Percentiles rank a stretch among this genome's conserved stretches.
Evolutionary conservation across 2,329 filamentous ascomycete species (phyloP).

Genomic region (Aspergillus caelatus): DNA sequence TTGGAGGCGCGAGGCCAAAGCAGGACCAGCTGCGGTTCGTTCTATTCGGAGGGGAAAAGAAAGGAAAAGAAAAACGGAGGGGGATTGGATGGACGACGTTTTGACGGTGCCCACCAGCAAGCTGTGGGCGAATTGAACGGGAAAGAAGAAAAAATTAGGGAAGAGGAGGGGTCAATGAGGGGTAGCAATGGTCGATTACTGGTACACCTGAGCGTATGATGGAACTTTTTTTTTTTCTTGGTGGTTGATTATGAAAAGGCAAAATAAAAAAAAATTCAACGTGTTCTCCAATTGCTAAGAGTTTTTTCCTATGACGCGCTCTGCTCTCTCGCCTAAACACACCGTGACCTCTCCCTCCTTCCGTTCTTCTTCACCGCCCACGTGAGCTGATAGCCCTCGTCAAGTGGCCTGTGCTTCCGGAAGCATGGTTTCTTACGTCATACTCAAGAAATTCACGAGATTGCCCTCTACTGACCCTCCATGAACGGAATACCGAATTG

Average conservation of each 20-base stretch:
- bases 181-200: not conserved
- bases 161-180: not conserved
- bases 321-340: slow-evolving; percentile 1
- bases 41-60: slow-evolving; percentile 55
- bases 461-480: too few species aligned
- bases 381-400: slow-evolving; percentile 27
- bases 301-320: not conserved
- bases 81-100: slow-evolving; percentile 19
- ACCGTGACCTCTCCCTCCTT: slow-evolving; percentile 5
- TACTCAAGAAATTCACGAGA: not conserved
- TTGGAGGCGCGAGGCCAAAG: slow-evolving; percentile 40
- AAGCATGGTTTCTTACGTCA: not conserved
- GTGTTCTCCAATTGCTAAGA: not conserved
- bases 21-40: slow-evolving; percentile 69
- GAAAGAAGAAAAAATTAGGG: not conserved
- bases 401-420: not conserved
- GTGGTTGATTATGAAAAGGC: not conserved
- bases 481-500: too few species aligned
- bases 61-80: slow-evolving; percentile 52
- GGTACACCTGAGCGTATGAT: not conserved
- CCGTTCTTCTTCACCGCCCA: slow-evolving; percentile 26
- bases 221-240: not conserved
- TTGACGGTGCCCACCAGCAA: slow-evolving; percentile 3
- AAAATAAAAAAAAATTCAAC: not conserved
- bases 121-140: not conserved